phyloP scores from a whole-genome alignment of 2,329 filamentous ascomycete species.

The Cordyceps cicadae region DNA sequence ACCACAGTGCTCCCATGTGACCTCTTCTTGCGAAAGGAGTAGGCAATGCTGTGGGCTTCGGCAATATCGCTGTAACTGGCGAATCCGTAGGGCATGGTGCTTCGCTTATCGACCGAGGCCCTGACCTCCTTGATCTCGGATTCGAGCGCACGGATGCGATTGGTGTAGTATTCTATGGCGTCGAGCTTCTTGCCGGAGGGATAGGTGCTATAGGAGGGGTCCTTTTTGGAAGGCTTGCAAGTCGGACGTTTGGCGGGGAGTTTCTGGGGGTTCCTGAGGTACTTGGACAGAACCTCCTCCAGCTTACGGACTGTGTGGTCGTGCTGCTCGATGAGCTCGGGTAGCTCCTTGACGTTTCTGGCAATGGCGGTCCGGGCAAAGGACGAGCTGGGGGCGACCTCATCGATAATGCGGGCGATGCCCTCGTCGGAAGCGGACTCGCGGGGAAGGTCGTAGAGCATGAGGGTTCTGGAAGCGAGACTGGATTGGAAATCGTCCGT shows the following conservation, averaged over 20 bases:
- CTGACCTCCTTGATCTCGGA: conserved; percentile 76
- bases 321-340: conserved; percentile 76
- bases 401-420: conserved; percentile 73
- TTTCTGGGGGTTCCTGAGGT: conserved; percentile 77
- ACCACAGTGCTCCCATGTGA: conserved; percentile 68
- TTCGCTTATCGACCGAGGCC: conserved; percentile 72
- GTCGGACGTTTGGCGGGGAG: conserved; percentile 69
- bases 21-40: conserved; percentile 69
- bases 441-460: conserved; percentile 76
- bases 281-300: conserved; percentile 77
- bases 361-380: conserved; percentile 76
- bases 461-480: conserved; percentile 65
- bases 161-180: conserved; percentile 86
- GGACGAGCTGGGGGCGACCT: conserved; percentile 68
- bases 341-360: conserved; percentile 85
- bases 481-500: conserved; percentile 82
- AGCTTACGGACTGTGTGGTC: conserved; percentile 71
- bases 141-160: conserved; percentile 76
- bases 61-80: conserved; percentile 85
- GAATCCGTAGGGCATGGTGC: conserved; percentile 87
- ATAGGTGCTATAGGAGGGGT: conserved; percentile 57
- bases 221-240: conserved; percentile 73
- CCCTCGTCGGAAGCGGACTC: conserved; percentile 77
- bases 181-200: conserved; percentile 71
- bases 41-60: conserved; percentile 83